These are phyloP conservation scores for Elymus sibiricus DNA, from an alignment of 176 grass and related monocot genomes.

Conservation along the genomic window DNA sequence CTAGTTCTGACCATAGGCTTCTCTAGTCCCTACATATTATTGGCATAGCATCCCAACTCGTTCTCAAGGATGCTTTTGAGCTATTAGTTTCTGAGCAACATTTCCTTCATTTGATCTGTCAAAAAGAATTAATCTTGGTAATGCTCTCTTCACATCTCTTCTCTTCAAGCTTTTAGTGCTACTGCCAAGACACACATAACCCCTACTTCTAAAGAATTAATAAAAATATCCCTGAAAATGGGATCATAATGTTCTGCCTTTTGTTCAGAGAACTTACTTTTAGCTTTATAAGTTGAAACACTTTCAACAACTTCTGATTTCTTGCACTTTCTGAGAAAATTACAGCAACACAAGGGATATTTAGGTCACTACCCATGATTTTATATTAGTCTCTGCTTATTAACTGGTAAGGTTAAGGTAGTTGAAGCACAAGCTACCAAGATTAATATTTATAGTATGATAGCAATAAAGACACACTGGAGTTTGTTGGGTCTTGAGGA, in stretches of 20 bases:
- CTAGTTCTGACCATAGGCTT: neutral
- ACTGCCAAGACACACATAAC: neutral
- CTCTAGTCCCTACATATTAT: constrained; percentile 1
- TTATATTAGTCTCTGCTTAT: neutral
- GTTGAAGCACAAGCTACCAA: constrained; percentile 18
- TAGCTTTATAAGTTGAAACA: neutral
- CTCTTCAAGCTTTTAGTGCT: neutral
- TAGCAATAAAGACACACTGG: constrained; percentile 32
- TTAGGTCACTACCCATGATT: neutral
- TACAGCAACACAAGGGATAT: neutral
- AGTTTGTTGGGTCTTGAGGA: constrained; percentile 48
- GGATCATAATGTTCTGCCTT: neutral
- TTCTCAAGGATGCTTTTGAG: neutral
- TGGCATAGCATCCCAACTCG: neutral
- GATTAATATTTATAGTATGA: constrained; percentile 28
- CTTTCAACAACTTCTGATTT: neutral
- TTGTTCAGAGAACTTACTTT: neutral
- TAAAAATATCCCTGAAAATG: neutral
- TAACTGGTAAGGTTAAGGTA: constrained; percentile 9
- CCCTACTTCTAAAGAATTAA: neutral
- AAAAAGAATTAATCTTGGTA: constrained; percentile 4
- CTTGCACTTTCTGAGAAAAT: neutral
- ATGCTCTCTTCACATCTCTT: constrained; percentile 1
- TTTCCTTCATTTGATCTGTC: constrained; percentile 11
- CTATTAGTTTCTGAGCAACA: constrained; percentile 2